phyloP scores from a whole-genome alignment of 1,139 yeast species.

The Casaregolazyma lundiana region DNA sequence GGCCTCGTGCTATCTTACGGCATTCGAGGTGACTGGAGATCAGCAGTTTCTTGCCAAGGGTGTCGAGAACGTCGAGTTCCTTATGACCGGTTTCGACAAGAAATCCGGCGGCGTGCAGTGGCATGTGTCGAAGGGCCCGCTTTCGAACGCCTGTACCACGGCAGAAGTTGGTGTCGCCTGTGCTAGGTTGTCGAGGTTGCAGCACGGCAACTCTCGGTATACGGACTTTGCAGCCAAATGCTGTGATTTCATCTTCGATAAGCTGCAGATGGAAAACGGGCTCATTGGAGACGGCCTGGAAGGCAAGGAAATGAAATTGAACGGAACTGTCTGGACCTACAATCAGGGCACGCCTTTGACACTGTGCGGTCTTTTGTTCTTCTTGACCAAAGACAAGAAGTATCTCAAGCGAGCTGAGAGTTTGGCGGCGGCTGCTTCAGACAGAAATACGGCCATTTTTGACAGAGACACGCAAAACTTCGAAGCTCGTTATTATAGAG shows the following conservation, averaged over 20 bases:
- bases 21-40: constrained; percentile 65
- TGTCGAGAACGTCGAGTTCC: constrained; percentile 53
- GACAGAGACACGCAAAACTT: constrained; percentile 57
- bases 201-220: constrained; percentile 42
- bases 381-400: constrained; percentile 48
- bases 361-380: constrained; percentile 50
- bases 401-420: constrained; percentile 56
- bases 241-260: constrained; percentile 50
- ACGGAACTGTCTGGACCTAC: constrained; percentile 62
- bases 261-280: constrained; percentile 52
- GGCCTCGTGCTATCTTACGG: constrained; percentile 60
- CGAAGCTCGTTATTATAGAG: constrained; percentile 60
- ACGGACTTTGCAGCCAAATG: constrained; percentile 52
- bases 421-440: constrained; percentile 57
- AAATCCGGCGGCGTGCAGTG: constrained; percentile 51
- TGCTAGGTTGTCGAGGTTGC: constrained; percentile 52
- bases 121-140: constrained; percentile 54
- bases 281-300: constrained; percentile 59
- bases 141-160: constrained; percentile 63
- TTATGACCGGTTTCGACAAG: constrained; percentile 64
- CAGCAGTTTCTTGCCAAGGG: constrained; percentile 51
- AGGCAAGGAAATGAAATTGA: constrained; percentile 41
- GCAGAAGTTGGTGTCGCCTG: constrained; percentile 69
- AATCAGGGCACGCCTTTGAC: constrained; percentile 64
- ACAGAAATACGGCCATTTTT: constrained; percentile 53